Conservation (phyloP, 306 rosid genomes). For the Senna siamea region DNA sequence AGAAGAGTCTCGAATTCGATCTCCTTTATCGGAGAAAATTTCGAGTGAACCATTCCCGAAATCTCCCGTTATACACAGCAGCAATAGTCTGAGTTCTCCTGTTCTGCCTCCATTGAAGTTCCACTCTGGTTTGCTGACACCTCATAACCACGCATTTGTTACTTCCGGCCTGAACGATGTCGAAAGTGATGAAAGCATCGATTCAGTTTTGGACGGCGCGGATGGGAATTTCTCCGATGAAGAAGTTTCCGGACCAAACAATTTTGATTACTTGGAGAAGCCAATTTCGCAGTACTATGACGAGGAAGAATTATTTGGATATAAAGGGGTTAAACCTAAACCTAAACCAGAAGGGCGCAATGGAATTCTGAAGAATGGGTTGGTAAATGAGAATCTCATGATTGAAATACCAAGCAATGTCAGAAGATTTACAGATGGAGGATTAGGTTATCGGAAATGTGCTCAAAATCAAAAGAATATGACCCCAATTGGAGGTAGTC, state of each 20-base stretch:
- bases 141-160: slow-evolving; percentile 47
- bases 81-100: slow-evolving; percentile 50
- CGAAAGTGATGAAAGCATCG: slow-evolving; percentile 52
- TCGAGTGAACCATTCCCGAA: slow-evolving; percentile 48
- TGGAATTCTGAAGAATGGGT: slow-evolving; percentile 60
- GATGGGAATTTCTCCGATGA: slow-evolving; percentile 58
- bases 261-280: slow-evolving; percentile 46
- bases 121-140: slow-evolving; percentile 60
- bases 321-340: slow-evolving; percentile 7
- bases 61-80: slow-evolving; percentile 54
- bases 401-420: slow-evolving; percentile 63
- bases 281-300: slow-evolving; percentile 52
- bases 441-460: slow-evolving; percentile 49
- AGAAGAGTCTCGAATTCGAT: slow-evolving; percentile 49
- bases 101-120: slow-evolving; percentile 79
- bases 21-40: slow-evolving; percentile 66
- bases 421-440: slow-evolving; percentile 77
- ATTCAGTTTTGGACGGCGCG: slow-evolving; percentile 51
- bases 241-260: slow-evolving; percentile 44
- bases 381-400: slow-evolving; percentile 57
- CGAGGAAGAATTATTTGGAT: slow-evolving; percentile 61
- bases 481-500: slow-evolving; percentile 58
- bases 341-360: slow-evolving; percentile 30
- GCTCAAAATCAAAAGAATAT: slow-evolving; percentile 55
- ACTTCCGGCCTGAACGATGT: slow-evolving; percentile 37